Percentiles rank a stretch among this genome's conserved stretches.
Conservation (phyloP, 306 rosid genomes). For the Cicer cuneatum region DNA sequence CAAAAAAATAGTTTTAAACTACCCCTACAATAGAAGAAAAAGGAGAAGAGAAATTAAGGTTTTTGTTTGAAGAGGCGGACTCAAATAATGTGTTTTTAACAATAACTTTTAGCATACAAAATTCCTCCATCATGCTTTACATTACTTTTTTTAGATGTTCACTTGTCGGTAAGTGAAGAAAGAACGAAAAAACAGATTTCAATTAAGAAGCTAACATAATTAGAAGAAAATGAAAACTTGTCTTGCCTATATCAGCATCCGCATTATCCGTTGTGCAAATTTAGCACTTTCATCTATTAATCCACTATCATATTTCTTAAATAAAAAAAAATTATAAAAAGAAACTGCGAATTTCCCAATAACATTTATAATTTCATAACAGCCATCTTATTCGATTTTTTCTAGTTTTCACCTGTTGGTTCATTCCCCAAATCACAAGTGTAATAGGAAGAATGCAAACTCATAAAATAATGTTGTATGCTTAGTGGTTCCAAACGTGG, state of each 20-base stretch:
- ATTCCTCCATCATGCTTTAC: too few relatives aligned
- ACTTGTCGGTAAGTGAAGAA: too few relatives aligned
- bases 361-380: conserved; percentile 12
- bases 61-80: too few relatives aligned
- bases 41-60: too few relatives aligned
- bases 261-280: not conserved
- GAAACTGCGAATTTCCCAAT: not conserved
- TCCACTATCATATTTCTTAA: not conserved
- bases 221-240: too few relatives aligned
- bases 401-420: conserved; percentile 1
- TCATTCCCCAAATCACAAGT: conserved; percentile 2
- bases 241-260: not conserved
- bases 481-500: conserved; percentile 15
- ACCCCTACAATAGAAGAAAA: too few relatives aligned
- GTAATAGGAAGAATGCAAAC: conserved; percentile 1
- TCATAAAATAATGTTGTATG: not conserved
- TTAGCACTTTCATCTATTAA: not conserved
- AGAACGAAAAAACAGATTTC: too few relatives aligned
- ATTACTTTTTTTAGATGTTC: too few relatives aligned
- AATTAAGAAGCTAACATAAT: too few relatives aligned
- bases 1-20: too few relatives aligned
- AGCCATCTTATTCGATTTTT: conserved; percentile 1
- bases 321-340: conserved; percentile 17
- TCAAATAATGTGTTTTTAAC: too few relatives aligned
- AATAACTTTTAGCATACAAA: too few relatives aligned